Evolutionary conservation across 2,329 filamentous ascomycete genomes (phyloP).

Genomic region (Lecanicillium sp.): DNA sequence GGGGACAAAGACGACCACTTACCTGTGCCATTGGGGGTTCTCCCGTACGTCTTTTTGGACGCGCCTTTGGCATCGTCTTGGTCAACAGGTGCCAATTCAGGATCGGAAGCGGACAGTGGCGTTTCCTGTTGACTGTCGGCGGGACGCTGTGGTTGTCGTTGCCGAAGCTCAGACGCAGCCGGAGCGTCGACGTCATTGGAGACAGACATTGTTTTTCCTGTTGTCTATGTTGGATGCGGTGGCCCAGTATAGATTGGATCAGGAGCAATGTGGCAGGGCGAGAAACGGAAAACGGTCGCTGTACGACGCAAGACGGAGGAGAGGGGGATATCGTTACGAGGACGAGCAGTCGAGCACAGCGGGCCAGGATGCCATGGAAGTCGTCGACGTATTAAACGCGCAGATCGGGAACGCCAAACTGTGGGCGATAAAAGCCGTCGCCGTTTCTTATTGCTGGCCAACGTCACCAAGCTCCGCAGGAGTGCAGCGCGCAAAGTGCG

Average conservation of each 20-base stretch:
- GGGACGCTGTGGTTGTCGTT: constrained; percentile 8
- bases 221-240: constrained; percentile 7
- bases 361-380: no score
- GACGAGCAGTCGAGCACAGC: no score
- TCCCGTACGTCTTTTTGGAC: constrained; percentile 73
- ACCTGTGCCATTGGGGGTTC: constrained; percentile 87
- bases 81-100: constrained; percentile 1
- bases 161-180: constrained; percentile 7
- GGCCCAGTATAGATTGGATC: neutral
- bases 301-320: neutral
- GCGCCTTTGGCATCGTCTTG: constrained; percentile 15
- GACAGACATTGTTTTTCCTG: constrained; percentile 5
- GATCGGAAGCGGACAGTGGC: constrained; percentile 10
- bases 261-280: neutral
- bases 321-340: neutral
- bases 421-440: no score
- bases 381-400: no score
- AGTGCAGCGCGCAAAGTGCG: no score
- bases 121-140: constrained; percentile 7
- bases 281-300: neutral
- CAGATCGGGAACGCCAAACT: no score
- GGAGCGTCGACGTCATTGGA: neutral
- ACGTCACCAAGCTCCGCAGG: no score
- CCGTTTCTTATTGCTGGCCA: no score
- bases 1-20: constrained; percentile 29